Conservation (phyloP, 495 filamentous ascomycete genomes). For the Neurospora hispaniola region DNA sequence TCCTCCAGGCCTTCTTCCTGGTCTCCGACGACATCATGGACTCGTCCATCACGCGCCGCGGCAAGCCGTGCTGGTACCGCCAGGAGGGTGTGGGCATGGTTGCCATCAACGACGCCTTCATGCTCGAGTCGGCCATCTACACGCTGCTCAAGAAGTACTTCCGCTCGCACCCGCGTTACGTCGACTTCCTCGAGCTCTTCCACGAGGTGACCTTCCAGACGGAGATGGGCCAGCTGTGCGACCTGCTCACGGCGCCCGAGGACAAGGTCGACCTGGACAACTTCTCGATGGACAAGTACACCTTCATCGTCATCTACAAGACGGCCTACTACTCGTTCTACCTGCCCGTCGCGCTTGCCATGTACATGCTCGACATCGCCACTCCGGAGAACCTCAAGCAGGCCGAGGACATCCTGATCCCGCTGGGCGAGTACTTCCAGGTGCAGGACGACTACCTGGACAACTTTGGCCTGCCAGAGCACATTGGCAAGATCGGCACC, state of each 20-base stretch:
- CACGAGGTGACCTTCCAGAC: constrained; percentile 89
- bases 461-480: constrained; percentile 81
- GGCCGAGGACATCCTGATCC: constrained; percentile 85
- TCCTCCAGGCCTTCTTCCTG: constrained; percentile 97
- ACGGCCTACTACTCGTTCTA: constrained; percentile 99
- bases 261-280: constrained; percentile 82
- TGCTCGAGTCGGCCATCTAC: constrained; percentile 89
- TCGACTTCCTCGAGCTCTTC: constrained; percentile 89
- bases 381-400: constrained; percentile 75
- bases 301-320: constrained; percentile 98
- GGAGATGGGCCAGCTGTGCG: constrained; percentile 87
- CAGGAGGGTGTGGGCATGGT: constrained; percentile 79
- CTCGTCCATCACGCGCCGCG: constrained; percentile 80
- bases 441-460: constrained; percentile 98
- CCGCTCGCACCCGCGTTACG: constrained; percentile 70
- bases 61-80: constrained; percentile 91
- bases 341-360: constrained; percentile 85
- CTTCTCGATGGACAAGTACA: constrained; percentile 91
- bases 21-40: constrained; percentile 99
- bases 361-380: constrained; percentile 71
- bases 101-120: constrained; percentile 97
- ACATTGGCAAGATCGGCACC: constrained; percentile 96
- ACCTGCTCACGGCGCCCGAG: constrained; percentile 92
- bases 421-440: constrained; percentile 99
- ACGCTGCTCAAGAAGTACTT: constrained; percentile 87